phyloP scores from a whole-genome alignment of 768 basidiomycete genomes.

The Trametes elegans region DNA sequence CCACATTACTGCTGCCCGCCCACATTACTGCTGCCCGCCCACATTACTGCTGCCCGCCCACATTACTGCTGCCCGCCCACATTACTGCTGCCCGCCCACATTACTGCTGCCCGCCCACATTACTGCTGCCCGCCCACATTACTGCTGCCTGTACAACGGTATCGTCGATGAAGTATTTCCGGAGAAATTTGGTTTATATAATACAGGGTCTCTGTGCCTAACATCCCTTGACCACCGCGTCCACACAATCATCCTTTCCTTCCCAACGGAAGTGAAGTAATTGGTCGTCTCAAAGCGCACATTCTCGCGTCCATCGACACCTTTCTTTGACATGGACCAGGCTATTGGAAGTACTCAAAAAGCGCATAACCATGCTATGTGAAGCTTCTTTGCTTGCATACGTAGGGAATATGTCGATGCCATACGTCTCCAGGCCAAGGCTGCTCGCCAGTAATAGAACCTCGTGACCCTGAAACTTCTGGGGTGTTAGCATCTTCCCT shows the following conservation, averaged over 20 bases:
- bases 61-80: no score
- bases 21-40: no score
- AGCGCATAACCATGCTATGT: no score
- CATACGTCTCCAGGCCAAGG: slow-evolving; percentile 47
- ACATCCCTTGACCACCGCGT: slow-evolving; percentile 28
- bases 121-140: no score
- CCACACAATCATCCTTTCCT: slow-evolving; percentile 57
- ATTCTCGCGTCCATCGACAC: slow-evolving; percentile 14
- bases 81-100: no score
- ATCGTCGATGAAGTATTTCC: no score
- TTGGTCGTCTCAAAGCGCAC: slow-evolving; percentile 43
- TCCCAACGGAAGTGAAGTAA: slow-evolving; percentile 56
- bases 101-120: no score
- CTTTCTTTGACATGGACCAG: neutral
- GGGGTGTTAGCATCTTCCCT: neutral
- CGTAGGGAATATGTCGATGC: slow-evolving; percentile 57
- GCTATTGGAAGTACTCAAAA: no score
- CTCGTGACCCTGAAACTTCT: slow-evolving; percentile 56
- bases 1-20: no score
- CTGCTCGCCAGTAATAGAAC: slow-evolving; percentile 49
- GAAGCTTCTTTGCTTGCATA: no score
- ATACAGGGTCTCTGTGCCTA: neutral
- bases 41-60: no score
- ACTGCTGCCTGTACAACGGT: no score
- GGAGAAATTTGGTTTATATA: neutral